A percentile compares a stretch with the other conserved stretches of the same genome.
These are phyloP conservation scores for Zhuliangozyma blackwelliae DNA, from an alignment of 1,139 yeast genomes.

Conservation along the genomic window DNA sequence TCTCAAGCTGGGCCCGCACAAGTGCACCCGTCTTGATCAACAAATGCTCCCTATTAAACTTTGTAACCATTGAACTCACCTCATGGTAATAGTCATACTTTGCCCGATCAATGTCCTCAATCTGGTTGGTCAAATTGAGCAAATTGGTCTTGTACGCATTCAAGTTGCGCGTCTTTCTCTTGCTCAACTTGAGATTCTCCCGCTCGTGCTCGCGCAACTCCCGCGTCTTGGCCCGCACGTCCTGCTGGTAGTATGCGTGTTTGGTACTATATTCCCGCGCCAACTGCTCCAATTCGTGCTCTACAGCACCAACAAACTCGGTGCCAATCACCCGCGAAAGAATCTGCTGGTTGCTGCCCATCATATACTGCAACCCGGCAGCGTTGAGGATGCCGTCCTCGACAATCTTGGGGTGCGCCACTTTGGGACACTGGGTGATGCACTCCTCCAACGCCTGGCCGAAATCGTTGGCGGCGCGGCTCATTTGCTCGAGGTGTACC, in stretches of 20 bases:
- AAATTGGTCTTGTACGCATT: conserved; percentile 62
- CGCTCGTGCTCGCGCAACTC: conserved; percentile 52
- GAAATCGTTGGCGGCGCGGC: conserved; percentile 67
- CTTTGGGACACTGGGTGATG: conserved; percentile 52
- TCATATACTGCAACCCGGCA: conserved; percentile 72
- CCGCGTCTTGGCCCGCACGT: conserved; percentile 47
- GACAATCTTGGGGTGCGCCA: conserved; percentile 60
- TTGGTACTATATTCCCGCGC: conserved; percentile 34
- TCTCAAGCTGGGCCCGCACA: conserved; percentile 75
- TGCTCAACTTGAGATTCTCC: conserved; percentile 52
- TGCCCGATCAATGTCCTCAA: conserved; percentile 73
- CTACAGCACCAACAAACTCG: conserved; percentile 56
- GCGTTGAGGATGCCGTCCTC: conserved; percentile 68
- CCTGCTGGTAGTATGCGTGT: conserved; percentile 50
- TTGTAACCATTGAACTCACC: conserved; percentile 49
- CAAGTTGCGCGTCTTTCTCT: conserved; percentile 55
- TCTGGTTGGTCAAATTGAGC: conserved; percentile 61
- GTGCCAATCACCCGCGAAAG: conserved; percentile 52
- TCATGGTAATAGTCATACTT: conserved; percentile 72
- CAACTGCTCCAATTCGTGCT: conserved; percentile 38
- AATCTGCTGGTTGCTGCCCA: conserved; percentile 75
- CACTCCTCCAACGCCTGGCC: conserved; percentile 64
- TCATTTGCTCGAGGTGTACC: conserved; percentile 44
- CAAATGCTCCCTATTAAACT: conserved; percentile 43
- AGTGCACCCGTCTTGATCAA: conserved; percentile 58